Evolutionary conservation across 192 early-diverging fungal species (phyloP).

Genomic region (Gaertneriomyces sp.): DNA sequence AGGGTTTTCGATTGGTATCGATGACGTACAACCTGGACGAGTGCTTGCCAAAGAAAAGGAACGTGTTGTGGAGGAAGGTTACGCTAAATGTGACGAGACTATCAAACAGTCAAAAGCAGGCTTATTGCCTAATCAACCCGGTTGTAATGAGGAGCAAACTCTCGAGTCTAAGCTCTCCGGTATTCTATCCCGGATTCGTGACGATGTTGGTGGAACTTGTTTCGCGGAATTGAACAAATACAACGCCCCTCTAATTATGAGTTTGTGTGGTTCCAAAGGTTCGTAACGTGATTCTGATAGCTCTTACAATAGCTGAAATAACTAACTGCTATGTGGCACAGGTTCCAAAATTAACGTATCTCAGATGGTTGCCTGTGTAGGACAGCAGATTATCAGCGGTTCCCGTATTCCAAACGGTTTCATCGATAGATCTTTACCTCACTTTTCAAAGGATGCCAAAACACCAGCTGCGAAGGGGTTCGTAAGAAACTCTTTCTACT

Average conservation of each 20-base stretch:
- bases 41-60: conserved; percentile 76
- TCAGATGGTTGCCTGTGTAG: conserved; percentile 99
- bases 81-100: conserved; percentile 76
- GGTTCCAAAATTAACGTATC: conserved; percentile 96
- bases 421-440: conserved; percentile 92
- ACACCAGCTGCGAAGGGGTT: conserved; percentile 95
- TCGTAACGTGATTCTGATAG: background rate
- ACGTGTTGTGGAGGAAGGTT: conserved; percentile 71
- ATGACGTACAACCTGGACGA: conserved; percentile 91
- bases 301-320: background rate
- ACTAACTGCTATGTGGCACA: conserved; percentile 19
- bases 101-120: conserved; percentile 71
- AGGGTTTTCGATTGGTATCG: conserved; percentile 98
- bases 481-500: conserved; percentile 94
- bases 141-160: conserved; percentile 81
- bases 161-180: conserved; percentile 85
- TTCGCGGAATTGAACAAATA: conserved; percentile 88
- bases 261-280: conserved; percentile 97
- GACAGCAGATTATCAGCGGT: conserved; percentile 98
- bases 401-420: conserved; percentile 96
- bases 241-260: conserved; percentile 98
- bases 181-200: conserved; percentile 85
- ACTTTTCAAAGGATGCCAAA: conserved; percentile 92
- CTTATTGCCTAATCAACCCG: conserved; percentile 75
- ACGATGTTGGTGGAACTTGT: conserved; percentile 85